phyloP scores from a whole-genome alignment of 2,329 filamentous ascomycete genomes.

The Cladosporium sp. region DNA sequence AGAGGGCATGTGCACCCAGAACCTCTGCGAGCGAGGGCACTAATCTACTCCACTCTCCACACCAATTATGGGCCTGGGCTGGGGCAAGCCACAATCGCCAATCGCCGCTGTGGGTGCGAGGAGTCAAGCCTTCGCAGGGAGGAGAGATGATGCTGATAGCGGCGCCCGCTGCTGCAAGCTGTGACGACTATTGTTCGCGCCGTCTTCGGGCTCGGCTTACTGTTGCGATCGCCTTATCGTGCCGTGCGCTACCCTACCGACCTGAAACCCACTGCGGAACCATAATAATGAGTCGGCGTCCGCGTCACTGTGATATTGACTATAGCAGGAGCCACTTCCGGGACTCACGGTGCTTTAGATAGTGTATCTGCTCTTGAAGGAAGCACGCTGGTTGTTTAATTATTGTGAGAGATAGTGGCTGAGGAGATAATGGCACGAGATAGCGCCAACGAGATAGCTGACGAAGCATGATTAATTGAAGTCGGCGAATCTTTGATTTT shows the following conservation, averaged over 20 bases:
- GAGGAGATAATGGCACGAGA: not conserved
- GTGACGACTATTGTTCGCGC: slow-evolving; percentile 2
- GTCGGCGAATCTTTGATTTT: not conserved
- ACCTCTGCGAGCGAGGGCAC: not conserved
- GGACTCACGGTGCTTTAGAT: not conserved
- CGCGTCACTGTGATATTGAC: not conserved
- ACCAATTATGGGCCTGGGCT: slow-evolving; percentile 11
- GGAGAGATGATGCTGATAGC: slow-evolving; percentile 7
- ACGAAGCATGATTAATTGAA: not conserved
- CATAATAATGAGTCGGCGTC: not conserved
- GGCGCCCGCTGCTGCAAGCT: not conserved
- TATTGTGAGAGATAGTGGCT: not conserved
- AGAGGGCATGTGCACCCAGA: slow-evolving; percentile 12
- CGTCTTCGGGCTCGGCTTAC: slow-evolving; percentile 12
- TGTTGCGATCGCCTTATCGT: slow-evolving; percentile 5
- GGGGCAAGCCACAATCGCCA: slow-evolving; percentile 12
- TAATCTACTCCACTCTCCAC: slow-evolving; percentile 13
- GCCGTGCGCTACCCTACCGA: not conserved
- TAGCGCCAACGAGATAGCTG: not conserved
- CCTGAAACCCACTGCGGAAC: slow-evolving; percentile 2
- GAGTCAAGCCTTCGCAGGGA: not conserved
- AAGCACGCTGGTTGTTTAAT: not conserved
- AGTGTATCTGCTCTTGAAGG: not conserved
- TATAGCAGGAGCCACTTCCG: not conserved
- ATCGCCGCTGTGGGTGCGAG: not conserved